Evolutionary conservation across 257 asterid genomes (phyloP), one percentile per base, ranked within the genome.

Genomic region (Solanum neorickii): DNA sequence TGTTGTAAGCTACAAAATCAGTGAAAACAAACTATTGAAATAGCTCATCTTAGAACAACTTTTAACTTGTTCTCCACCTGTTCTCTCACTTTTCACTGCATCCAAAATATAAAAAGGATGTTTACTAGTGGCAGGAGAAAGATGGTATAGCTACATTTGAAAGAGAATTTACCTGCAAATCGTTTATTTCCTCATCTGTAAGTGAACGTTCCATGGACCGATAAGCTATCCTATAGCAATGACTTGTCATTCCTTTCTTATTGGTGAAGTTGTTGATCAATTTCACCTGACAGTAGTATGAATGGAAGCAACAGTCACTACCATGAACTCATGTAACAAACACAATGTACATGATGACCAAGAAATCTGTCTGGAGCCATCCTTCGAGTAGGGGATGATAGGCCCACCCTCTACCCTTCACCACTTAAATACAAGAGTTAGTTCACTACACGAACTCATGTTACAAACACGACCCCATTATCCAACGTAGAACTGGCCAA

Each of bases 241-340:
- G 98, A 88, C 98, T 94, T 18, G 97, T 93, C 98, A 96, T 93
- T 85, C 99, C 98, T 91, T 96, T 94, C 97, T 95, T 95, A 90
- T 95, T 95, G 31, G 98, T 95, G 90, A 96, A 96, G 90, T 92
- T 90, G 88, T 92, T 97, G 18, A 94, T 95, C 92, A 96, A 88
- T 86, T 89, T 91, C 90, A 94, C 98, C 98, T 96, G 93, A 7
- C 31, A 65, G 20, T 86, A 56, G 42, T 72, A 49, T 59, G 42
- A 73, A 49, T 1, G 16, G 72, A 23, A 49, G 29, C 20, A 49
- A 27, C 46, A 21, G 44, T 80, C 69, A 80, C 85, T 78, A 44
- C 65, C 41, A 44, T 16, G 9, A 44, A 44, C 15, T 44, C 65
- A 78, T 47, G 84, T n/a, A 2, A 41, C 77, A 33, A 16, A 74